Evolutionary conservation across 257 asterid species (phyloP), one percentile per base, ranked within the genome.

Genomic region (Plantago elongata): DNA sequence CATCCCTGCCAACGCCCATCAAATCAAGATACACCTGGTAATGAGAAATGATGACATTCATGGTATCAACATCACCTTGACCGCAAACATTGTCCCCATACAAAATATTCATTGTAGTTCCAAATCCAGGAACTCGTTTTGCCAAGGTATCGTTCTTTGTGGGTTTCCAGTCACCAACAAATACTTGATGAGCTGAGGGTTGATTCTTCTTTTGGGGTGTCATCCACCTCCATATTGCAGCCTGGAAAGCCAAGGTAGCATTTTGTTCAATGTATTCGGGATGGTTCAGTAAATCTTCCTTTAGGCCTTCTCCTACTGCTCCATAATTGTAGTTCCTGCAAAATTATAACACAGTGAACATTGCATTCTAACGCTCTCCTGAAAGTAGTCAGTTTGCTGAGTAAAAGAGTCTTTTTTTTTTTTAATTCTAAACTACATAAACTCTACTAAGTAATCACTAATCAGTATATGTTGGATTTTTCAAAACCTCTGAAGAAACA

Each of bases 221-320:
- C 95, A 86, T 86, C 99, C 99, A 92, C 70, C 67, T 59, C 80
- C 75, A 81, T 0, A 92, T 92, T 13, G 96, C 95, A 13, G 94
- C 84, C 63, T 79, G 88, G 84, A 86, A 92, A 13, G 96, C 96
- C 50, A 89, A 66, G 45, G 99, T 92, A 6, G 99, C 97, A 17
- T 92, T 92, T 65, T 92, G 95, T 65, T 92, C 99, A 9, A 92
- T 62, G 83, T 84, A 82, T 63, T 92, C 98, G 0, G 97, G 99
- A 74, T 92, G 99, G 84, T 70, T 81, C 83, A 89, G 57, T 72
- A 92, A 54, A 65, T 92, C 99, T 29, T 56, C 72, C 77, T 86
- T 83, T 0, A 92, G 62, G 72, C 76, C 94, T 66, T 83, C 83
- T 10, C 96, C 99, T 11, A 69, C 60, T 17, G 51, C 61, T 29